A percentile compares a stretch with the other conserved stretches of the same genome.
phyloP scores from a whole-genome alignment of 2,329 filamentous ascomycete species.

The Exserohilum turcica region DNA sequence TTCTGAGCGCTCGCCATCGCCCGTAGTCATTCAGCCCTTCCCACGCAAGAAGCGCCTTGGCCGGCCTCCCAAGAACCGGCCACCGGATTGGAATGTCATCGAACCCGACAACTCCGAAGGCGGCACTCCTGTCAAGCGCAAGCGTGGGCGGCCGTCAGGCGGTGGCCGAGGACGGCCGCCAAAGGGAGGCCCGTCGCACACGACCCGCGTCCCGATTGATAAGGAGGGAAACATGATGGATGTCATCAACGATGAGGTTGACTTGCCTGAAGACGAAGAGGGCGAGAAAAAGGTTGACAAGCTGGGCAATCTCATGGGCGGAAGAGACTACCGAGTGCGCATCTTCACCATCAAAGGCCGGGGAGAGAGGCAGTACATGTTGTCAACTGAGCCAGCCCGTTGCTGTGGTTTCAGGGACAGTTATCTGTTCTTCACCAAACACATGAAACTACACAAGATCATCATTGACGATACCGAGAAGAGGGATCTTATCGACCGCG shows the following conservation, averaged over 20 bases:
- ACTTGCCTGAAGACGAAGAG: conserved; percentile 81
- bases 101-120: conserved; percentile 56
- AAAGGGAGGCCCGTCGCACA: conserved; percentile 74
- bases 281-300: conserved; percentile 95
- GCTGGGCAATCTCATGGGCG: conserved; percentile 78
- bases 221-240: conserved; percentile 92
- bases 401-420: conserved; percentile 98
- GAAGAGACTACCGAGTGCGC: conserved; percentile 90
- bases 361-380: conserved; percentile 90
- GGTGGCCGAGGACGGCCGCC: conserved; percentile 72
- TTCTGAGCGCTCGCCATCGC: conserved; percentile 52
- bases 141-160: conserved; percentile 56
- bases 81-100: conserved; percentile 72
- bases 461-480: conserved; percentile 98
- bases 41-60: conserved; percentile 76
- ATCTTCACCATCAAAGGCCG: conserved; percentile 90
- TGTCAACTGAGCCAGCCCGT: conserved; percentile 95
- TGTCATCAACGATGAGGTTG: conserved; percentile 89
- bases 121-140: conserved; percentile 56
- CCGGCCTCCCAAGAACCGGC: conserved; percentile 82
- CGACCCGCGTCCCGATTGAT: conserved; percentile 84
- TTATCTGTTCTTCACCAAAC: conserved; percentile 98
- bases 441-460: conserved; percentile 95
- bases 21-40: conserved; percentile 62
- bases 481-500: conserved; percentile 90